phyloP scores from a whole-genome alignment of 768 basidiomycete genomes.

The Floccularia luteovirens region DNA sequence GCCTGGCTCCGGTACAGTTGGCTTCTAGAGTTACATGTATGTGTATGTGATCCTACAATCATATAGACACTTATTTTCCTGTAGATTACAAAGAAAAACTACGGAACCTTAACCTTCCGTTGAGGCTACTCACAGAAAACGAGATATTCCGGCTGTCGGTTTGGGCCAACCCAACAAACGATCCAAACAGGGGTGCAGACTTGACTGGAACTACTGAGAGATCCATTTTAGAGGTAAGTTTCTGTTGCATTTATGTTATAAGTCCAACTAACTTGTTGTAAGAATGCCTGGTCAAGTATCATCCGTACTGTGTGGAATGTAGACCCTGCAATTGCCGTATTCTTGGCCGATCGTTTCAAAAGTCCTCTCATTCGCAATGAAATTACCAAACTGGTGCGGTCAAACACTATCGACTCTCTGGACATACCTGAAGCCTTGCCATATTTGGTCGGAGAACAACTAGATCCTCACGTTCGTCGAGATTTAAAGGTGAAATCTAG shows the following conservation, averaged over 20 bases:
- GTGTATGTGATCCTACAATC: constrained; percentile 9
- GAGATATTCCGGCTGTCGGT: constrained; percentile 83
- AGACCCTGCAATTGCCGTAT: constrained; percentile 75
- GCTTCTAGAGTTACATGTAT: constrained; percentile 32
- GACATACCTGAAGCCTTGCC: constrained; percentile 76
- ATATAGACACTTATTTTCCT: constrained; percentile 2
- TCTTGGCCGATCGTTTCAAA: constrained; percentile 88
- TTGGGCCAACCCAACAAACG: constrained; percentile 86
- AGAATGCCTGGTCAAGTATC: constrained; percentile 62
- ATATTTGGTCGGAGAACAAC: constrained; percentile 68
- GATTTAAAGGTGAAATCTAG: constrained; percentile 62
- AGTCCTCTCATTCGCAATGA: constrained; percentile 56
- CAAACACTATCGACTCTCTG: constrained; percentile 61
- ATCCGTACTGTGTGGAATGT: constrained; percentile 76
- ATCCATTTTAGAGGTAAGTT: constrained; percentile 52
- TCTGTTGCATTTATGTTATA: not conserved
- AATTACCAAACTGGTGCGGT: constrained; percentile 66
- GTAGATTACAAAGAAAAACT: constrained; percentile 55
- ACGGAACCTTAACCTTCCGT: constrained; percentile 60
- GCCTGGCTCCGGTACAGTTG: constrained; percentile 47
- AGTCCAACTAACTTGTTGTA: constrained; percentile 1
- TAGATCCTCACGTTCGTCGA: constrained; percentile 47
- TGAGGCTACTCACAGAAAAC: constrained; percentile 84
- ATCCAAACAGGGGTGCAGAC: constrained; percentile 60
- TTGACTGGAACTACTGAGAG: constrained; percentile 44